Base-by-base conservation (phyloP, 169 alveolate species). In the Eimeria maxima region DNA sequence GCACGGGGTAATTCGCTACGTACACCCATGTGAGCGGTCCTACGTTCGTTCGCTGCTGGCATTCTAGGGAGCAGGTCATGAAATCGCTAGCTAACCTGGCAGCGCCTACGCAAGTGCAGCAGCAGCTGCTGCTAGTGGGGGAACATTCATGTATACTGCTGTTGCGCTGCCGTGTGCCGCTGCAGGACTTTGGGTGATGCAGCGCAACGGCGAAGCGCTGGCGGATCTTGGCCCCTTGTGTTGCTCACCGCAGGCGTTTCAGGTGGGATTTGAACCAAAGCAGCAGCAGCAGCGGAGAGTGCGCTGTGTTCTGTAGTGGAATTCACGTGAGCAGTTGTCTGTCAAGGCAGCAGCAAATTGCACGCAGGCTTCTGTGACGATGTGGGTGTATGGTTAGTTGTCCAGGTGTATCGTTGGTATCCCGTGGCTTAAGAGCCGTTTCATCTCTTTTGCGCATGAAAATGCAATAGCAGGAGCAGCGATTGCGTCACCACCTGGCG, bases 181-280 rank as follows among this genome's bases (percentile, higher is more conserved):
- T 53, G 55, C 90, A 80, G 90, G 67, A 47, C 13, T n/a, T 13
- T 80, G 73, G 92, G 92, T 2, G 92, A 84, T 84, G 92, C 92
- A 29, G 92, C 92, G 2, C 47, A 84, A 18, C 45, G 78, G 18
- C n/a, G 92, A 57, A 71, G 76, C 29, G 60, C 55, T 24, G 92
- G 92, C 50, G 18, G 92, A 57, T 84, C 92, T 22, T 84, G 92
- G 92, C 92, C 92, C 60, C 33, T 33, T 29, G 92, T 84, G 55
- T 78, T 84, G 74, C 78, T 84, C 78, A 84, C 78, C 4, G 92
- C 92, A 53, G 92, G 63, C 45, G 57, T 60, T 45, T 55, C 92
- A 84, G 92, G 92, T 84, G 67, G 29, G 90, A 45, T 53, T 14
- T 14, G 47, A 42, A 57, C 24, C 63, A 42, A 42, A 14, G 63